phyloP scores from a whole-genome alignment of 2,329 filamentous ascomycete species.

The Trichoderma lentiforme region DNA sequence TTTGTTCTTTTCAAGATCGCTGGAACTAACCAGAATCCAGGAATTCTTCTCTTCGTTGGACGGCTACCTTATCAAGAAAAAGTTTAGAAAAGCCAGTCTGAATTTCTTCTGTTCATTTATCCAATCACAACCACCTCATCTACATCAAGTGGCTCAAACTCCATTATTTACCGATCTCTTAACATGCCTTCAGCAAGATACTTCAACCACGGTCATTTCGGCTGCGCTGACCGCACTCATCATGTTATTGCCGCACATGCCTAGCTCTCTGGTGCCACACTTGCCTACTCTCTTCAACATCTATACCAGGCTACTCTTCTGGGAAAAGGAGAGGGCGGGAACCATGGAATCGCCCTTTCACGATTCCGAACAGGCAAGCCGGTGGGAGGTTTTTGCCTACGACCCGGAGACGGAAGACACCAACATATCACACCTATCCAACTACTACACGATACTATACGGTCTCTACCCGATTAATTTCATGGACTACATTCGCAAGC shows the following conservation, averaged over 20 bases:
- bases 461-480: conserved; percentile 83
- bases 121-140: conserved; percentile 72
- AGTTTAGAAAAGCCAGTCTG: conserved; percentile 61
- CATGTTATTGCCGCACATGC: conserved; percentile 81
- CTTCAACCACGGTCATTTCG: conserved; percentile 73
- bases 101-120: conserved; percentile 70
- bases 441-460: conserved; percentile 80
- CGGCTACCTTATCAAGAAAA: conserved; percentile 60
- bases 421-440: conserved; percentile 63
- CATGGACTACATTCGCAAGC: conserved; percentile 81
- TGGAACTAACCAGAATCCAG: conserved; percentile 33
- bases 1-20: background rate
- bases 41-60: conserved; percentile 65
- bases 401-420: conserved; percentile 60
- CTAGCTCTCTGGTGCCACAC: conserved; percentile 64
- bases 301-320: conserved; percentile 76
- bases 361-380: conserved; percentile 33
- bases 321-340: conserved; percentile 57
- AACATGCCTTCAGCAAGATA: conserved; percentile 72
- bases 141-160: conserved; percentile 70
- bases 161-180: conserved; percentile 68
- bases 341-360: conserved; percentile 38
- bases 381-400: conserved; percentile 64
- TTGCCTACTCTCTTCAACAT: conserved; percentile 76
- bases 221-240: conserved; percentile 70